phyloP scores from a whole-genome alignment of 2,329 filamentous ascomycete genomes.

The Beauveria pseudobassiana region DNA sequence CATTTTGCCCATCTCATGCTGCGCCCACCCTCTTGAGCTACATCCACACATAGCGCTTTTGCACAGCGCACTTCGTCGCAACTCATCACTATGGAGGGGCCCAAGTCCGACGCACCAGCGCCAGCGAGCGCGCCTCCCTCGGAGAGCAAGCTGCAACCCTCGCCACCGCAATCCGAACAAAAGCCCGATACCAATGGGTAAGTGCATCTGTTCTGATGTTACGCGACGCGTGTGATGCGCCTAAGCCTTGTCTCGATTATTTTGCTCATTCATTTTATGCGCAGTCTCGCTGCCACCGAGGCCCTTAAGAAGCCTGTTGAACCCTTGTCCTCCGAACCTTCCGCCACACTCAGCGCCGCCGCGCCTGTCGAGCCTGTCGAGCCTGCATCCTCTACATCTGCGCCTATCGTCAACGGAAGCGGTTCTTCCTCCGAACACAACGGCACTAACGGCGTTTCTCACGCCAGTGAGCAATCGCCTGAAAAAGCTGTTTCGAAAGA shows the following conservation, averaged over 20 bases:
- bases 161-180: constrained; percentile 15
- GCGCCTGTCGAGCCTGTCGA: neutral
- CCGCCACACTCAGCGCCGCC: neutral
- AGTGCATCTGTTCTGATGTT: neutral
- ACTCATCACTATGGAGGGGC: constrained; percentile 48
- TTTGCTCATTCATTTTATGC: neutral
- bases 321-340: neutral
- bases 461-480: neutral
- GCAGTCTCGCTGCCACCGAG: neutral
- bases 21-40: constrained; percentile 23
- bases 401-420: constrained; percentile 1
- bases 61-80: constrained; percentile 32
- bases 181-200: constrained; percentile 19
- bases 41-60: constrained; percentile 22
- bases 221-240: neutral
- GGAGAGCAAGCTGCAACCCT: constrained; percentile 33
- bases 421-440: neutral
- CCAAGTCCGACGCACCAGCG: constrained; percentile 32
- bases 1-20: constrained; percentile 27
- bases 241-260: neutral
- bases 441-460: constrained; percentile 2
- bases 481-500: neutral
- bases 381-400: neutral
- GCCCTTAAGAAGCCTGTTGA: neutral
- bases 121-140: constrained; percentile 25